Evolutionary conservation across 306 rosid species (phyloP).

Genomic region (Cotoneaster glaucophyllus): DNA sequence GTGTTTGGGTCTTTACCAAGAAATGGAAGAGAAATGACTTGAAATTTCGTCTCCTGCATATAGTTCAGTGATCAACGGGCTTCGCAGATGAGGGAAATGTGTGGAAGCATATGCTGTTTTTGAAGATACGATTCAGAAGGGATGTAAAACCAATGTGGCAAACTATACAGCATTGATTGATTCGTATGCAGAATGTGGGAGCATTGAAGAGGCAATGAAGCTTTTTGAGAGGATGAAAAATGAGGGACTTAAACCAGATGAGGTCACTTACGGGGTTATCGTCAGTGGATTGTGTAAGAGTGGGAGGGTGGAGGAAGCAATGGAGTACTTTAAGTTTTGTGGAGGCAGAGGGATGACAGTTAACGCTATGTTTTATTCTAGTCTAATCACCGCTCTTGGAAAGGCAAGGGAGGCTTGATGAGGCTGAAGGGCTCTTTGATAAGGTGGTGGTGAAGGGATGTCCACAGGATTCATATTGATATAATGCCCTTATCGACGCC

Average conservation of each 20-base stretch:
- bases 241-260: slow-evolving; percentile 65
- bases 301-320: slow-evolving; percentile 76
- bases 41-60: slow-evolving; percentile 56
- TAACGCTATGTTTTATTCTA: slow-evolving; percentile 69
- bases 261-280: slow-evolving; percentile 71
- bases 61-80: slow-evolving; percentile 65
- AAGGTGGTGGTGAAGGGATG: slow-evolving; percentile 64
- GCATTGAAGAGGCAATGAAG: slow-evolving; percentile 54
- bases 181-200: slow-evolving; percentile 55
- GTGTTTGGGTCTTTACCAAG: slow-evolving; percentile 75
- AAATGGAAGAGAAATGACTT: slow-evolving; percentile 63
- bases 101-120: slow-evolving; percentile 58
- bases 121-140: slow-evolving; percentile 51
- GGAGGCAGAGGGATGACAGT: slow-evolving; percentile 37
- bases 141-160: slow-evolving; percentile 57
- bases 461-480: slow-evolving; percentile 64
- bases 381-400: slow-evolving; percentile 80
- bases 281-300: slow-evolving; percentile 75
- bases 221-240: slow-evolving; percentile 60
- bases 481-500: slow-evolving; percentile 67
- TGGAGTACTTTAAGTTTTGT: slow-evolving; percentile 49
- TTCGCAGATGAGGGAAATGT: slow-evolving; percentile 58
- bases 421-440: slow-evolving; percentile 70
- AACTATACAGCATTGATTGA: slow-evolving; percentile 71
- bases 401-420: slow-evolving; percentile 75